Conservation (phyloP, 805 yeast species). For the Pichia thaimueangensis region DNA sequence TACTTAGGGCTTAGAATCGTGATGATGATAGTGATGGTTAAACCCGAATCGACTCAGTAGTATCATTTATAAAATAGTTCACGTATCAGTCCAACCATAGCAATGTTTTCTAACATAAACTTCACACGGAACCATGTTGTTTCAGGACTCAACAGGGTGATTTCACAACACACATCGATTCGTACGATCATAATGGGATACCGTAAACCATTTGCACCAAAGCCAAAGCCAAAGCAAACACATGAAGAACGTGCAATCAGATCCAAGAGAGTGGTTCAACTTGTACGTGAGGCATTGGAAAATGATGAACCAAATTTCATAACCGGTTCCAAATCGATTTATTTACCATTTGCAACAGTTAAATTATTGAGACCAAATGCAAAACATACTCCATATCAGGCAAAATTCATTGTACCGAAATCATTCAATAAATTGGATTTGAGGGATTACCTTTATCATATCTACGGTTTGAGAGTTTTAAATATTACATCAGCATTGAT, state of each 20-base stretch:
- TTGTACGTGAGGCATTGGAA: conserved; percentile 42
- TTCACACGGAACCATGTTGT: too few relatives aligned
- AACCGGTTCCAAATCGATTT: conserved; percentile 69
- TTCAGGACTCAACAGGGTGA: too few relatives aligned
- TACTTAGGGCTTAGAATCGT: too few relatives aligned
- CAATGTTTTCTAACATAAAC: too few relatives aligned
- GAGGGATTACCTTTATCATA: conserved; percentile 85
- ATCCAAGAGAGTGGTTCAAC: conserved; percentile 26
- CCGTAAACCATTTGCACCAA: conserved; percentile 25
- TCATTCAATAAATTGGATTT: conserved; percentile 90
- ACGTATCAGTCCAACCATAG: too few relatives aligned
- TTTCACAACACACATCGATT: conserved; percentile 12
- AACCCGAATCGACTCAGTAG: too few relatives aligned
- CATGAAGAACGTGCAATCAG: conserved; percentile 21
- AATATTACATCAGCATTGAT: conserved; percentile 80
- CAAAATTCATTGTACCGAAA: conserved; percentile 90
- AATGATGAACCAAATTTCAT: conserved; percentile 72
- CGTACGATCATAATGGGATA: conserved; percentile 27
- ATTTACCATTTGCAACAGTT: conserved; percentile 81
- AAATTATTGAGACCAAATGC: conserved; percentile 85
- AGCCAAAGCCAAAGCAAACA: conserved; percentile 16
- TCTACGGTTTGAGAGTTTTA: conserved; percentile 86
- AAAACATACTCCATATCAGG: conserved; percentile 96
- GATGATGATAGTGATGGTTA: too few relatives aligned
- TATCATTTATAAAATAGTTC: too few relatives aligned